phyloP scores from a whole-genome alignment of 305 asterid species.

The Fraxinus floribunda region DNA sequence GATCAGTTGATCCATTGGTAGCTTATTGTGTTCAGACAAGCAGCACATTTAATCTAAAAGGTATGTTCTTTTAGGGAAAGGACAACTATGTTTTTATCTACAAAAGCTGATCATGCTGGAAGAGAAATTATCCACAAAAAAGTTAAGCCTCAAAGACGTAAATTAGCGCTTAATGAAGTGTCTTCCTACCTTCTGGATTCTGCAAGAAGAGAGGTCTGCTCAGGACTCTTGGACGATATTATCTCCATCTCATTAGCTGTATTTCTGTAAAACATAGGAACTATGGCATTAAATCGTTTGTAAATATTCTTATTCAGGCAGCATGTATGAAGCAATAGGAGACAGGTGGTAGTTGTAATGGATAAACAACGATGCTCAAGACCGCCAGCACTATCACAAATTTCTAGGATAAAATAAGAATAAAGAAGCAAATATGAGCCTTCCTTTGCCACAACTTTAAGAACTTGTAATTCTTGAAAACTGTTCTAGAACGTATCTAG shows the following conservation, averaged over 20 bases:
- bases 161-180: neutral
- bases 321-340: constrained; percentile 1
- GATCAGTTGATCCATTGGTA: neutral
- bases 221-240: constrained; percentile 21
- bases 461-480: neutral
- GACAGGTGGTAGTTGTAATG: neutral
- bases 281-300: neutral
- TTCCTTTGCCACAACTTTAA: neutral
- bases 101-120: neutral
- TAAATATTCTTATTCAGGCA: neutral
- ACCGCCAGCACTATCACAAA: neutral
- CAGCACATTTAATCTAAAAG: neutral
- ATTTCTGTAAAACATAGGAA: constrained; percentile 24
- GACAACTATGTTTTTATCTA: neutral
- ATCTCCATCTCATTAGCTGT: constrained; percentile 32
- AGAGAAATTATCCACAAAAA: neutral
- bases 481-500: neutral
- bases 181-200: constrained; percentile 31
- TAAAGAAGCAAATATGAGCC: neutral
- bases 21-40: neutral
- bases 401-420: neutral
- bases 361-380: neutral
- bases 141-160: neutral
- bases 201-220: constrained; percentile 26
- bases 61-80: neutral